Evolutionary conservation across 331 rosid genomes (phyloP), one percentile per base, ranked within the genome.

Genomic region (Erythrophleum ivorense): DNA sequence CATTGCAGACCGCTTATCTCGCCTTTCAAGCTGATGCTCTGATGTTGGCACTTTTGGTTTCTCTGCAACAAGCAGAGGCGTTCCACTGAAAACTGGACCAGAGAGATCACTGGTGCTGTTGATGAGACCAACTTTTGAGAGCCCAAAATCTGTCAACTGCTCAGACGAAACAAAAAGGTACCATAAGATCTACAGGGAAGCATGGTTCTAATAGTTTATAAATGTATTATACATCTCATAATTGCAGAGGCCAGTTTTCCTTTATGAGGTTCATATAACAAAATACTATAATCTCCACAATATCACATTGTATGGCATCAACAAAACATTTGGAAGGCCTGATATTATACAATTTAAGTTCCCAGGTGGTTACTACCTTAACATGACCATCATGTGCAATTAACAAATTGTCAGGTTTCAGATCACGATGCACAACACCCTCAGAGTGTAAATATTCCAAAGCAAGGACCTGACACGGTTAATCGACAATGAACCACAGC

Each of bases 121-220:
- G 88, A 92, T 91, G 76, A 94, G 97, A 87, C 98, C 98, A 84
- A 94, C 98, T 87, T 94, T 94, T 41, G 98, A 94, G 76, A 94
- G 97, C 81, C 98, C 98, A 48, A 94, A 94, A 78, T 94, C 98
- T 63, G 98, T 92, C 84, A 94, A 85, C 98, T 94, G 93, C 88
- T 75, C 71, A 67, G n/a, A n/a, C n/a, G n/a, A 55, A 80, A 64
- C 60, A 52, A 81, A 79, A 76, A 33, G n/a, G n/a, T n/a, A n/a
- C n/a, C n/a, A n/a, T n/a, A n/a, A n/a, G n/a, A n/a, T n/a, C n/a
- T n/a, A n/a, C n/a, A n/a, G n/a, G n/a, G n/a, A n/a, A n/a, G n/a
- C n/a, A n/a, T n/a, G n/a, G n/a, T n/a, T n/a, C n/a, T n/a, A n/a
- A n/a, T n/a, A n/a, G n/a, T n/a, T n/a, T n/a, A n/a, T n/a, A n/a